Evolutionary conservation across 192 early-diverging fungal species (phyloP).

Genomic region (Coemansia sp.): DNA sequence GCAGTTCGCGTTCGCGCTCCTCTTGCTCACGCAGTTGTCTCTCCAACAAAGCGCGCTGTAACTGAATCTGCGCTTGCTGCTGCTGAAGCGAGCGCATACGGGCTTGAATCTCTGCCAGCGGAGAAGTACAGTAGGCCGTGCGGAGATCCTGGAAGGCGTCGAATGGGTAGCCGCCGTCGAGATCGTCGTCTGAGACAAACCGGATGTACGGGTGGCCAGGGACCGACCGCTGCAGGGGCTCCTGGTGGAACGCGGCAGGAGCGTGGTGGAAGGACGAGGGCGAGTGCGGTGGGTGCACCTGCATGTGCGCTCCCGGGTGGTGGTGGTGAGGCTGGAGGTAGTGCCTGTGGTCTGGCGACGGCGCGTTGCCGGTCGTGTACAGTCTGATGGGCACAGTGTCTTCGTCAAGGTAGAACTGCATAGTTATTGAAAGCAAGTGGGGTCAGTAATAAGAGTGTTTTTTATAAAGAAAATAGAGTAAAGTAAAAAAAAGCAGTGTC

Average conservation of each 20-base stretch:
- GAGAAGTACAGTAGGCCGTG: slow-evolving; percentile 23
- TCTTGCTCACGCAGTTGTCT: slow-evolving; percentile 23
- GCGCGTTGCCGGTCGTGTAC: slow-evolving; percentile 34
- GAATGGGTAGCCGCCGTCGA: slow-evolving; percentile 45
- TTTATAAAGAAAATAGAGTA: not conserved
- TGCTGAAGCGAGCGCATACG: slow-evolving; percentile 29
- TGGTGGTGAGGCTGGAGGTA: not conserved
- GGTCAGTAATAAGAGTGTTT: not conserved
- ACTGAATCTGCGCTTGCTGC: slow-evolving; percentile 28
- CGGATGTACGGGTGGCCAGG: slow-evolving; percentile 43
- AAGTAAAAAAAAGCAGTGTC: not conserved
- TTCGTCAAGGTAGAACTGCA: slow-evolving; percentile 47
- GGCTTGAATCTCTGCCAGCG: slow-evolving; percentile 22
- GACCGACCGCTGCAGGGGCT: slow-evolving; percentile 14
- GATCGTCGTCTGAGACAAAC: slow-evolving; percentile 33
- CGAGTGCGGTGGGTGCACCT: too few species aligned
- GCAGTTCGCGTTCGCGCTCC: slow-evolving; percentile 22
- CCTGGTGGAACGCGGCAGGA: too few species aligned
- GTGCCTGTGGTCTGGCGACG: not conserved
- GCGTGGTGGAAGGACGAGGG: too few species aligned
- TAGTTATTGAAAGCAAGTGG: not conserved
- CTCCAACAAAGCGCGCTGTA: slow-evolving; percentile 21
- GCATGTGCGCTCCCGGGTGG: not conserved
- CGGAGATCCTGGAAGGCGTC: slow-evolving; percentile 47
- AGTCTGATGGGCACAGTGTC: slow-evolving; percentile 29